Conservation (phyloP, 345 rosid species). For the Excoecaria agallocha region DNA sequence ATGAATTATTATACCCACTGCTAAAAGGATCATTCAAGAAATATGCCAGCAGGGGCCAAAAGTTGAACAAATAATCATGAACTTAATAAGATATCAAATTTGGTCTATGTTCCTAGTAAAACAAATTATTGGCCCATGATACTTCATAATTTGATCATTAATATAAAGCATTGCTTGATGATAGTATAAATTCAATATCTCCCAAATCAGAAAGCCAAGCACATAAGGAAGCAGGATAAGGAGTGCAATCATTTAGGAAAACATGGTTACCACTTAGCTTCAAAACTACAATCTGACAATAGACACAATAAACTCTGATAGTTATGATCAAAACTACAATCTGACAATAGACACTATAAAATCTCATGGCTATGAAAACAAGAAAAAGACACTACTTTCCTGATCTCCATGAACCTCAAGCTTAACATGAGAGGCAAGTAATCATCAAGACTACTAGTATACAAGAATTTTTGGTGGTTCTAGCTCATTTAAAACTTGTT, state of each 20-base stretch:
- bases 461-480: not conserved
- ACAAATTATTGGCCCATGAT: not conserved
- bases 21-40: not conserved
- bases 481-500: not conserved
- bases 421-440: not conserved
- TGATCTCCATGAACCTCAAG: conserved; percentile 2
- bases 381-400: not conserved
- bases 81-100: not conserved
- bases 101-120: not conserved
- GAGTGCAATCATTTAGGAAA: not conserved
- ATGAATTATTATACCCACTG: not conserved
- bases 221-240: not conserved
- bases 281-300: not conserved
- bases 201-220: not conserved
- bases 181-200: not conserved
- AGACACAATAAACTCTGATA: not conserved
- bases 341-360: not conserved
- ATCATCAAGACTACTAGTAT: not conserved
- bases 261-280: not conserved
- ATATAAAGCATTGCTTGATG: not conserved
- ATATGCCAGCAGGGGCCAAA: not conserved
- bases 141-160: not conserved
- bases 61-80: not conserved
- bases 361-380: not conserved
- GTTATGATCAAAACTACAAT: not conserved